Conservation (phyloP, 2,329 filamentous ascomycete species). For the Epichloe amarillans region DNA sequence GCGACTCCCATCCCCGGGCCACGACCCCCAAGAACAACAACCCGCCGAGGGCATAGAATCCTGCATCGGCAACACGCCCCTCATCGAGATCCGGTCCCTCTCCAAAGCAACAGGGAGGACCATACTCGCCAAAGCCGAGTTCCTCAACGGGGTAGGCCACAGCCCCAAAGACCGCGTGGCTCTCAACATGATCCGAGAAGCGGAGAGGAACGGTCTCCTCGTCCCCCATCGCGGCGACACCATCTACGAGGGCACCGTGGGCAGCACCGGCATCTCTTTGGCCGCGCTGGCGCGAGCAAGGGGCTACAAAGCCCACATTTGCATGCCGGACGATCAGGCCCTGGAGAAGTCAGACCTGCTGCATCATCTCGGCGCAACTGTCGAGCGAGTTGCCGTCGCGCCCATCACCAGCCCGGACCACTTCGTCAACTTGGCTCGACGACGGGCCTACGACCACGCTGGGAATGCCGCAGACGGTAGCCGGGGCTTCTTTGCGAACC, state of each 20-base stretch:
- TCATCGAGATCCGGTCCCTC: slow-evolving; percentile 74
- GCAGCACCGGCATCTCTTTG: slow-evolving; percentile 89
- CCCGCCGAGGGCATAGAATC: slow-evolving; percentile 65
- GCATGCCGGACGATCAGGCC: slow-evolving; percentile 89
- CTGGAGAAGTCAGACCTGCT: slow-evolving; percentile 82
- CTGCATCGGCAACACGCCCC: slow-evolving; percentile 84
- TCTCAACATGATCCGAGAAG: slow-evolving; percentile 71
- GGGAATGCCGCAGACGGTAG: slow-evolving; percentile 42
- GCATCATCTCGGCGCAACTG: slow-evolving; percentile 77
- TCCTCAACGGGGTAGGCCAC: slow-evolving; percentile 86
- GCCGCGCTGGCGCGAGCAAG: slow-evolving; percentile 75
- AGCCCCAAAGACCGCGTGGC: slow-evolving; percentile 94
- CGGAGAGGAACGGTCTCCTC: slow-evolving; percentile 65
- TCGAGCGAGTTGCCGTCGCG: slow-evolving; percentile 80
- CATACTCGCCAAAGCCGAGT: slow-evolving; percentile 91
- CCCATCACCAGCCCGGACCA: slow-evolving; percentile 89
- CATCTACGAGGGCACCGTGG: slow-evolving; percentile 94
- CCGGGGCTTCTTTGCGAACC: slow-evolving; percentile 84
- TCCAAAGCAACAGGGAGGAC: slow-evolving; percentile 77
- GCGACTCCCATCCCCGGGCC: neutral
- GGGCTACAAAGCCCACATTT: slow-evolving; percentile 93
- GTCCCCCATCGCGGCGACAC: slow-evolving; percentile 75
- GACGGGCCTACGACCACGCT: slow-evolving; percentile 64
- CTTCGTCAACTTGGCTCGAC: slow-evolving; percentile 83
- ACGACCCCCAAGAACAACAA: neutral